These are phyloP conservation scores for Sporothrix brasiliensis DNA, from an alignment of 2,329 filamentous ascomycete genomes.

Conservation along the genomic window DNA sequence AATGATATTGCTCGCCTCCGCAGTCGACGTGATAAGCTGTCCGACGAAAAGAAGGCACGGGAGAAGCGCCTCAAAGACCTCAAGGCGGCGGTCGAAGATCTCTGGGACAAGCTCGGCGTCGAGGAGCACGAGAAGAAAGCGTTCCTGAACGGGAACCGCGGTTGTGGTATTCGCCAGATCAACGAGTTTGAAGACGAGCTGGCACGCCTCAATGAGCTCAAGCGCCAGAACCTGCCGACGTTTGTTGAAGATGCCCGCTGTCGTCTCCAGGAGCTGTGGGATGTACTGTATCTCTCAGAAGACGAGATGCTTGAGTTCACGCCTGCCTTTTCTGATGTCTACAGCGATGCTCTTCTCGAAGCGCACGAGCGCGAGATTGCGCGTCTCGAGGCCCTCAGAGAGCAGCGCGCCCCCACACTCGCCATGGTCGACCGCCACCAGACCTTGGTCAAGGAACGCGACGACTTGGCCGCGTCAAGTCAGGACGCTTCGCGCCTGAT, in stretches of 20 bases:
- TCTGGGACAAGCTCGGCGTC: slow-evolving; percentile 87
- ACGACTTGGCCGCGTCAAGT: slow-evolving; percentile 85
- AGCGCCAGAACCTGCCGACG: slow-evolving; percentile 89
- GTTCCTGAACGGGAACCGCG: slow-evolving; percentile 85
- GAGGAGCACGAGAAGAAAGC: slow-evolving; percentile 80
- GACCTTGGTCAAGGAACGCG: slow-evolving; percentile 78
- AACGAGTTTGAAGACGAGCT: slow-evolving; percentile 97
- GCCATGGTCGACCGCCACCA: slow-evolving; percentile 82
- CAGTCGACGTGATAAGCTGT: slow-evolving; percentile 75
- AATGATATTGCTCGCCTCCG: slow-evolving; percentile 77
- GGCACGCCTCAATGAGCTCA: slow-evolving; percentile 82
- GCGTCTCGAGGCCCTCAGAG: slow-evolving; percentile 76
- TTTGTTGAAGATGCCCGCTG: slow-evolving; percentile 94
- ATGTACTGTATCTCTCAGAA: slow-evolving; percentile 88
- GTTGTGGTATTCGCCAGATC: slow-evolving; percentile 86
- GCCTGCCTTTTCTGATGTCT: slow-evolving; percentile 94
- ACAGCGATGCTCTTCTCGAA: slow-evolving; percentile 91
- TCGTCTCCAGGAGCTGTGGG: slow-evolving; percentile 93
- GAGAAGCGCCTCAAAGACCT: slow-evolving; percentile 78
- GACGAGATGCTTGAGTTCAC: slow-evolving; percentile 99
- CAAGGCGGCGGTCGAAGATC: slow-evolving; percentile 72
- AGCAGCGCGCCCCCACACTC: slow-evolving; percentile 84
- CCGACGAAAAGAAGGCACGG: slow-evolving; percentile 84
- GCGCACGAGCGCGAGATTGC: slow-evolving; percentile 91
- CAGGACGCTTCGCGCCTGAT: slow-evolving; percentile 94